Conservation (phyloP, 495 filamentous ascomycete genomes). For the Penicillium malachiteum region DNA sequence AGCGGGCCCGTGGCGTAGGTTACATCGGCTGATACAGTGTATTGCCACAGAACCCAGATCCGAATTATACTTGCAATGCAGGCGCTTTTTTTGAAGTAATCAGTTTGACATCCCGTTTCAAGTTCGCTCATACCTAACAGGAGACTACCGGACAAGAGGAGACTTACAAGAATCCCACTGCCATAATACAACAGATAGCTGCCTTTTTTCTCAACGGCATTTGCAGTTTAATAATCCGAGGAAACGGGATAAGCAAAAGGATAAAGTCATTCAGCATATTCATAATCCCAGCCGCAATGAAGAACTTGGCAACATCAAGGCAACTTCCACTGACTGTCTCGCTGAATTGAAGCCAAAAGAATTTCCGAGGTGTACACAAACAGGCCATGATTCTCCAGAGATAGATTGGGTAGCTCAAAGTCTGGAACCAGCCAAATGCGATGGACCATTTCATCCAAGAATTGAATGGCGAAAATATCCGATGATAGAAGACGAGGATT, state of each 20-base stretch:
- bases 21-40: slow-evolving; percentile 32
- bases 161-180: slow-evolving; percentile 37
- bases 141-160: not conserved
- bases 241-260: slow-evolving; percentile 42
- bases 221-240: slow-evolving; percentile 33
- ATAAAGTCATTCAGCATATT: slow-evolving; percentile 45
- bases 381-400: slow-evolving; percentile 18
- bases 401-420: slow-evolving; percentile 23
- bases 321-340: slow-evolving; percentile 19
- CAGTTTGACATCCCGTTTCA: not conserved
- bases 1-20: slow-evolving; percentile 40
- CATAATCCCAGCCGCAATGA: slow-evolving; percentile 28
- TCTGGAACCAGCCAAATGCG: slow-evolving; percentile 13
- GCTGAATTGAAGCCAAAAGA: slow-evolving; percentile 33
- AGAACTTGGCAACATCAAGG: slow-evolving; percentile 27
- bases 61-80: slow-evolving; percentile 38
- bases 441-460: slow-evolving; percentile 15
- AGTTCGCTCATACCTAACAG: not conserved
- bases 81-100: slow-evolving; percentile 11
- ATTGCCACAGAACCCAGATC: slow-evolving; percentile 35
- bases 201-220: slow-evolving; percentile 34
- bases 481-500: slow-evolving; percentile 35
- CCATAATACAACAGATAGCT: slow-evolving; percentile 39
- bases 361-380: slow-evolving; percentile 26
- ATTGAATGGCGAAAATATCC: slow-evolving; percentile 29